Base-by-base conservation (phyloP, 768 basidiomycete species). In the Mycena indigotica region DNA sequence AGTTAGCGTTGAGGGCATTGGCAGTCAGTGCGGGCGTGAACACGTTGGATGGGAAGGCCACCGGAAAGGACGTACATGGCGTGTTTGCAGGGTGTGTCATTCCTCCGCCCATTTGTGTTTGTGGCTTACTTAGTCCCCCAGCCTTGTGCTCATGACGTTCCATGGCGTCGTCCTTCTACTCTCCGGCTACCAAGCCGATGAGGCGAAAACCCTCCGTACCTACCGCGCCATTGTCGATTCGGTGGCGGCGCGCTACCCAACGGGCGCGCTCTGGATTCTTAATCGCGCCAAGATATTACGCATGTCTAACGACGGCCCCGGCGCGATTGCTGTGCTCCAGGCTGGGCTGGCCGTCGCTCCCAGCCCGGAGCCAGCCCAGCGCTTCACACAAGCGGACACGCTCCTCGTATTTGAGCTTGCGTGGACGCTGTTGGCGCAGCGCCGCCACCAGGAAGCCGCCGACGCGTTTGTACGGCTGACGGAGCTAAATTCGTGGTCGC, bases 101-200 rank as follows among this genome's bases (percentile, higher is more conserved):
- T 35, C 52, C 13, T 61, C 16, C 21, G 24, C 13, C 26, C 26
- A 15, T 21, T 28, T 26, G 39, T 28, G 26, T 16, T 17, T 35
- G 1, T 48, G 15, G 21, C 48, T 38, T 10, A 61, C 12, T 50
- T 51, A 24, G 46, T 46, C 65, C 17, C 32, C 17, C 54, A 88
- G 88, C 15, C 73, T 93, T n/a, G 82, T 88, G 0, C 71, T 93
- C 6, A 92, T 93, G 88, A 88, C 88, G 3, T 92, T 91, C 66
- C 77, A 89, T 52, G 87, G 90, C 25, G 79, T 86, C 50, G 82
- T 91, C 4, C 77, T 92, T 2, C 79, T 89, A 0, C 67, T 89
- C 28, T 77, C 86, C 4, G 91, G 91, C 1, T 93, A 85, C 63
- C 90, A 89, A 66, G 89, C 89, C 1, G 84, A 93, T 58, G 87